Evolutionary conservation across 1,139 yeast genomes (phyloP), one percentile per base, ranked within the genome.

Genomic region (Pichia sp.): DNA sequence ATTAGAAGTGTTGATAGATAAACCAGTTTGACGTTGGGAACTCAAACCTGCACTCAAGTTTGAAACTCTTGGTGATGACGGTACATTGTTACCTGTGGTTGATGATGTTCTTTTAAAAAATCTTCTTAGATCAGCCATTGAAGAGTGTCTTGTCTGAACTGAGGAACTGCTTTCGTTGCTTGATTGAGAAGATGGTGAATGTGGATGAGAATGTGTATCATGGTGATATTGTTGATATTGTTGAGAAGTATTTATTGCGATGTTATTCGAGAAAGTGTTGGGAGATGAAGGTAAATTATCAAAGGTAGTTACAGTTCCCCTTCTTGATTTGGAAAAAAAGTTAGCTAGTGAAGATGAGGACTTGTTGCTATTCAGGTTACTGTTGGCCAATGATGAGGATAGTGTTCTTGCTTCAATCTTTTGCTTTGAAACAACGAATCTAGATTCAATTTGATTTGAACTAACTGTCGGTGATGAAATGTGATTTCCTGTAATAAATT

Each of bases 101-200:
- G 64, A 63, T 3, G 63, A 61, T 23, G 72, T 67, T 59, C 76
- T 74, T 53, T 74, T 76, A 65, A 85, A 85, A 61, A 85, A 84
- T 50, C 90, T 68, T 61, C 85, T 82, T 63, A 85, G 68, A 62
- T 84, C 88, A 32, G 85, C 84, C 88, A 83, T 84, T 9, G 89
- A 81, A 54, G 82, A 81, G 58, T 83, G 89, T 54, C 73, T 70
- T 20, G 73, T 50, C 46, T 45, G 45, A 12, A 30, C 20, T 4
- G 46, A 39, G 3, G 55, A 48, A n/a, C 25, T 40, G 26, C 53
- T 50, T 29, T 50, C 55, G 9, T 16, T 35, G 30, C 52, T 49
- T 20, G 53, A 47, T 40, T 56, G 60, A 24, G 65, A 59, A 2
- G 65, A 57, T 7, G 64, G 64, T 8, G 64, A 59, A 30, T 60